Evolutionary conservation across 768 basidiomycete genomes (phyloP).

Genomic region (Paxillus ammoniavirescens): DNA sequence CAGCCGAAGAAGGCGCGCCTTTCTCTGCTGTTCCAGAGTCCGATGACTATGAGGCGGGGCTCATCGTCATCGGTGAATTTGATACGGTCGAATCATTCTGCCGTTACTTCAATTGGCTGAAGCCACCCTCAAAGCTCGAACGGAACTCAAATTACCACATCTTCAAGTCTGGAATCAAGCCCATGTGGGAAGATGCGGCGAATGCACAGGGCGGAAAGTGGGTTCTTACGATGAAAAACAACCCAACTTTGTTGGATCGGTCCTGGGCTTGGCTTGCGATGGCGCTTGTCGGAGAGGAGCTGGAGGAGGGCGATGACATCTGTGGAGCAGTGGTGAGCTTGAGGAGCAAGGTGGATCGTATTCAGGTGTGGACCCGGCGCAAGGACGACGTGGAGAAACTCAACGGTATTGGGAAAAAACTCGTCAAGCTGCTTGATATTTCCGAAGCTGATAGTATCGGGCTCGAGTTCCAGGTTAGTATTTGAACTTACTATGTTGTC

Average conservation of each 20-base stretch:
- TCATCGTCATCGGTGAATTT: conserved; percentile 87
- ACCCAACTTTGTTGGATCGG: conserved; percentile 73
- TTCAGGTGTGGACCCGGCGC: conserved; percentile 87
- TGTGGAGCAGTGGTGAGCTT: conserved; percentile 87
- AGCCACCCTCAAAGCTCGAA: conserved; percentile 85
- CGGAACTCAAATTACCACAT: conserved; percentile 93
- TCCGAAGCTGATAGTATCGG: conserved; percentile 83
- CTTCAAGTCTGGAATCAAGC: conserved; percentile 92
- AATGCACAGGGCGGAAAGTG: conserved; percentile 94
- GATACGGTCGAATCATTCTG: conserved; percentile 89
- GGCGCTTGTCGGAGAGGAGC: conserved; percentile 78
- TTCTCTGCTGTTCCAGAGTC: conserved; percentile 55
- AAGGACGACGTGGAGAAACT: conserved; percentile 85
- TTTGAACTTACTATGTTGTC: neutral
- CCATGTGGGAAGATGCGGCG: conserved; percentile 96
- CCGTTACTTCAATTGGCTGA: conserved; percentile 92
- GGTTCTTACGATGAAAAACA: conserved; percentile 91
- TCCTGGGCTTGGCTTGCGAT: conserved; percentile 91
- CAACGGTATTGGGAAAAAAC: conserved; percentile 80
- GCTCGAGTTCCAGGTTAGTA: conserved; percentile 82
- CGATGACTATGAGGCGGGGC: conserved; percentile 78
- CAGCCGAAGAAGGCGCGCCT: conserved; percentile 27
- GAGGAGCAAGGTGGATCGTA: conserved; percentile 82
- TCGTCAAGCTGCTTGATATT: conserved; percentile 80
- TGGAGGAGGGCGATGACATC: conserved; percentile 68